Evolutionary conservation across 1,139 yeast species (phyloP).

Genomic region (Taphrina pruni): DNA sequence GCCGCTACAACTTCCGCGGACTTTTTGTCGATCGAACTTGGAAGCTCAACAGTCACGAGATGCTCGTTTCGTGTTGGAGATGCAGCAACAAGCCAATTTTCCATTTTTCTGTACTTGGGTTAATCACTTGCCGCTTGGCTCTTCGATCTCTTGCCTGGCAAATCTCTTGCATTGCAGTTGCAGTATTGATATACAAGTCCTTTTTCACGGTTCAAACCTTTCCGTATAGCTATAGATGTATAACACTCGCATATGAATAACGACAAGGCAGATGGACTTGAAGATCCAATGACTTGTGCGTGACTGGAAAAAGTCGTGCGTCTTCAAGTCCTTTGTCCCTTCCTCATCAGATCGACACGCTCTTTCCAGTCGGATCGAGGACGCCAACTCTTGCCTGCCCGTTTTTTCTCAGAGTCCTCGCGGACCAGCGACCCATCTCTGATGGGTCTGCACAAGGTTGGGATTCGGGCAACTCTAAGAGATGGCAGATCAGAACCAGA

Average conservation of each 20-base stretch:
- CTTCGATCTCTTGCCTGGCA: no score
- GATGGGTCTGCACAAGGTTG: constrained; percentile 30
- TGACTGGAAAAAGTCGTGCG: no score
- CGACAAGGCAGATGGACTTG: no score
- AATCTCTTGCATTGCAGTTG: neutral
- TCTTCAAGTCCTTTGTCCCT: no score
- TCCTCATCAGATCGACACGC: no score
- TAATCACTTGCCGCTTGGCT: neutral
- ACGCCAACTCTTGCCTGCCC: constrained; percentile 38
- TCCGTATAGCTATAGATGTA: no score
- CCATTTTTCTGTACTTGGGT: neutral
- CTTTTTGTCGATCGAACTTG: no score
- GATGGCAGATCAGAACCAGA: constrained; percentile 37
- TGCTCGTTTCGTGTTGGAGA: neutral
- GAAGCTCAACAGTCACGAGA: neutral
- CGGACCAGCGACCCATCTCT: constrained; percentile 37
- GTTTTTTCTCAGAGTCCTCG: constrained; percentile 35
- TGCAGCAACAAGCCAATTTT: neutral
- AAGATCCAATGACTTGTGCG: no score
- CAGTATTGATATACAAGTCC: neutral
- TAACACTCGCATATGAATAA: no score
- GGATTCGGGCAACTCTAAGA: constrained; percentile 32
- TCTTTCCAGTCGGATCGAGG: neutral
- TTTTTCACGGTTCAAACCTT: neutral
- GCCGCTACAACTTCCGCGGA: no score